phyloP scores from a whole-genome alignment of 257 asterid genomes.

The Capsicum baccatum region DNA sequence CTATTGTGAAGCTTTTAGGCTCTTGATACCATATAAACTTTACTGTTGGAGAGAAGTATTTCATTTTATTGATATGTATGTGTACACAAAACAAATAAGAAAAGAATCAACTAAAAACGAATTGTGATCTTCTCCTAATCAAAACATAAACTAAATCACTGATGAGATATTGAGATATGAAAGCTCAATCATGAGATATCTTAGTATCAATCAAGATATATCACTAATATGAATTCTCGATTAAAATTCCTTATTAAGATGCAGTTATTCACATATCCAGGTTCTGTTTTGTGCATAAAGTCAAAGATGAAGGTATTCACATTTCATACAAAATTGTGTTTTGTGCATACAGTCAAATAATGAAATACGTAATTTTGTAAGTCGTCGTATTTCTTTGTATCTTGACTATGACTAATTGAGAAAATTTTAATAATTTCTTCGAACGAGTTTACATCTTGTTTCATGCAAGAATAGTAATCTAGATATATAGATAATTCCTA shows the following conservation, averaged over 20 bases:
- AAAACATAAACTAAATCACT: no score
- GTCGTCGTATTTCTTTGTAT: not conserved
- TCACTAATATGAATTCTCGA: not conserved
- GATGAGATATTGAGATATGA: no score
- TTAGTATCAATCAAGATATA: no score
- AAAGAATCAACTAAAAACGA: no score
- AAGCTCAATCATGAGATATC: no score
- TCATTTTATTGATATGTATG: no score
- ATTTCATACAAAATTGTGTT: not conserved
- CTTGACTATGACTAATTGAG: not conserved
- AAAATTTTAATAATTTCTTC: not conserved
- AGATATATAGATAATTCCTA: not conserved
- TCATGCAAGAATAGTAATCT: not conserved
- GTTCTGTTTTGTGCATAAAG: conserved; percentile 8
- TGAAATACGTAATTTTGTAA: not conserved
- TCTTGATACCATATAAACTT: no score
- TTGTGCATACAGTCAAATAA: not conserved
- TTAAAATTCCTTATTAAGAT: not conserved
- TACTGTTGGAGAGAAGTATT: no score
- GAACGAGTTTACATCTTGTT: not conserved
- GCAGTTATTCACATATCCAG: not conserved
- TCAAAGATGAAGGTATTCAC: not conserved
- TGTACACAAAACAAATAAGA: no score
- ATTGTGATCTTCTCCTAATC: no score
- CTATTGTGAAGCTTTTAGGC: no score